Base-by-base conservation (phyloP, 257 asterid species). In the Plantago major region DNA sequence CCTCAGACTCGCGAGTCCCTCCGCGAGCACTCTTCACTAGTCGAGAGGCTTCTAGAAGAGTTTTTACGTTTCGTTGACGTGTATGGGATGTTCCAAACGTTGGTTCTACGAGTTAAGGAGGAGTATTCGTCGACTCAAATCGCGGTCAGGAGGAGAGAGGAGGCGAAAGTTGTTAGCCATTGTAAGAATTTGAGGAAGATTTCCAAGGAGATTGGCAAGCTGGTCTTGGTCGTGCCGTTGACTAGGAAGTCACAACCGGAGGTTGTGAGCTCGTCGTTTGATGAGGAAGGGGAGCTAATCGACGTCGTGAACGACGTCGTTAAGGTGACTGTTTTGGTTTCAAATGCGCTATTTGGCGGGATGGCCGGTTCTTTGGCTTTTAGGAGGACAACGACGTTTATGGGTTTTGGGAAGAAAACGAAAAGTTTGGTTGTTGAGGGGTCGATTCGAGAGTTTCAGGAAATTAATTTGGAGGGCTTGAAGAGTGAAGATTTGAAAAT, bases 1-100 rank as follows among this genome's bases (percentile, higher is more conserved):
- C 94, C 97, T 4, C 95, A 81, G 71, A 77, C 95, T 8, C 87
- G 84, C 2, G 96, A 87, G 12, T 76, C 83, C 0, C 68, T 90
- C 44, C 64, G 77, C 8, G 77, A 58, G 16, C 65, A 64, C 65
- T 43, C 72, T 0, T 58, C 48, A 1, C 67, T 86, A 51, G 60
- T 78, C 40, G 97, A 90, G 70, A 90, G 81, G 84, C 77, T 87
- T 71, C 79, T 90, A 4, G 90, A 90, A 42, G 86, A 83, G 37
- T 81, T 87, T 60, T 84, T 90, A 33, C 63, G 76, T 19, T 85
- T 87, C 58, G 90, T 87, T 19, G 96, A 90, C 38, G 84, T 76
- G 10, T 83, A 84, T 68, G 90, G 95, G 10, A 81, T 69, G 55
- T 90, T 90, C 69, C 95, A 80, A 68, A 76, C 90, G 8, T 51